These are phyloP conservation scores for Mentha longifolia DNA, from an alignment of 257 asterid genomes.

Conservation along the genomic window DNA sequence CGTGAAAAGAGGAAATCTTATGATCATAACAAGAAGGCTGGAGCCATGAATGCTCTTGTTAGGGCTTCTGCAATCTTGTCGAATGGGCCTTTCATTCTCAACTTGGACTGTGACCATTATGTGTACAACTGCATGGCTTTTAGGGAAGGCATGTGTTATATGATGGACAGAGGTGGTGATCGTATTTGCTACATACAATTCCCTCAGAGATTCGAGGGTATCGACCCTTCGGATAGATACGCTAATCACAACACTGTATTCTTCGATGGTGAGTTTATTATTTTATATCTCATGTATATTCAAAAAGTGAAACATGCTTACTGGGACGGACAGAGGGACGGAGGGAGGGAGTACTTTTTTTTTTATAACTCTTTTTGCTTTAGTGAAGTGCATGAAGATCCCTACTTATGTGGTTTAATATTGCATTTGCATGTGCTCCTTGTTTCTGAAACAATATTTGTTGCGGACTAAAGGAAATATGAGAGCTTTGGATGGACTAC, in stretches of 20 bases:
- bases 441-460: background rate
- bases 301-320: too few species aligned
- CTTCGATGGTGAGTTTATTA: conserved; percentile 67
- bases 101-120: conserved; percentile 94
- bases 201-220: conserved; percentile 97
- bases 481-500: conserved; percentile 98
- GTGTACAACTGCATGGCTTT: conserved; percentile 80
- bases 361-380: too few species aligned
- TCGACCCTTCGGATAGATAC: conserved; percentile 96
- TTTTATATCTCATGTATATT: too few species aligned
- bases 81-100: conserved; percentile 89
- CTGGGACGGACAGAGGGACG: too few species aligned
- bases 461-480: conserved; percentile 93
- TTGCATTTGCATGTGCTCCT: background rate
- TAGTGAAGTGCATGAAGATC: too few species aligned
- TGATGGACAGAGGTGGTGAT: conserved; percentile 98
- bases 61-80: conserved; percentile 94
- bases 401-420: too few species aligned
- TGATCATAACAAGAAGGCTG: conserved; percentile 97
- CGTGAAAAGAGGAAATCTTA: conserved; percentile 87
- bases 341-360: too few species aligned
- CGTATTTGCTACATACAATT: conserved; percentile 93
- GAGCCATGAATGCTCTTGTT: conserved; percentile 95
- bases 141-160: conserved; percentile 90
- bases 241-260: conserved; percentile 96